These are phyloP conservation scores for Heritiera fomes DNA, from an alignment of 345 rosid genomes.

Conservation along the genomic window DNA sequence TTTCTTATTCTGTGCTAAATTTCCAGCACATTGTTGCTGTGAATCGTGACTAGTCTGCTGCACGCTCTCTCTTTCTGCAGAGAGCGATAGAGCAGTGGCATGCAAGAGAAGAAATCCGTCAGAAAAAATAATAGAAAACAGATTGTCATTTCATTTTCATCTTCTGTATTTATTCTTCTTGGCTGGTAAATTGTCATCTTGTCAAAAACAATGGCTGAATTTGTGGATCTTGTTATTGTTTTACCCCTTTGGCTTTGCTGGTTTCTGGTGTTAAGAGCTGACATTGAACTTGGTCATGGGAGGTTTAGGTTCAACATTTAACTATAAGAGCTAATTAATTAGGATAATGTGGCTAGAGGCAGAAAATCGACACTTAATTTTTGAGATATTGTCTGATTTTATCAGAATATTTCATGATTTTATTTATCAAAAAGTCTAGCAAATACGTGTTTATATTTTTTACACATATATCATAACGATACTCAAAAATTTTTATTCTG, in stretches of 20 bases:
- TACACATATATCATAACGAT: too few relatives aligned
- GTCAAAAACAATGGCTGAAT: background rate
- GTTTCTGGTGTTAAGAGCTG: background rate
- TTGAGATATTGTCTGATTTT: too few relatives aligned
- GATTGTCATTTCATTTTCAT: conserved; percentile 18
- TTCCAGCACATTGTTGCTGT: background rate
- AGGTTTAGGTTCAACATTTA: background rate
- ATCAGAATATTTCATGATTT: too few relatives aligned
- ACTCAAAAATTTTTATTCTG: too few relatives aligned
- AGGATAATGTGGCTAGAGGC: too few relatives aligned
- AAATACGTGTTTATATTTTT: too few relatives aligned
- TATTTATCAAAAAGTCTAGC: too few relatives aligned
- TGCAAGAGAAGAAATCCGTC: background rate
- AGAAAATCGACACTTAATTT: too few relatives aligned
- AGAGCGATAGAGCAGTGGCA: background rate
- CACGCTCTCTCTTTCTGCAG: background rate
- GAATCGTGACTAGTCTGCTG: background rate
- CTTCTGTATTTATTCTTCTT: background rate
- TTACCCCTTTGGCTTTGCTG: background rate
- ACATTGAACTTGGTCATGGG: background rate
- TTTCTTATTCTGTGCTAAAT: background rate
- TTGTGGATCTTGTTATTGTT: background rate
- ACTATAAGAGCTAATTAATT: too few relatives aligned
- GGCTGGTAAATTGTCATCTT: conserved; percentile 3
- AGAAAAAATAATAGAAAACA: background rate